Evolutionary conservation across 1,284 basidiomycete species (phyloP).

Genomic region (Gymnopus androsaceus): DNA sequence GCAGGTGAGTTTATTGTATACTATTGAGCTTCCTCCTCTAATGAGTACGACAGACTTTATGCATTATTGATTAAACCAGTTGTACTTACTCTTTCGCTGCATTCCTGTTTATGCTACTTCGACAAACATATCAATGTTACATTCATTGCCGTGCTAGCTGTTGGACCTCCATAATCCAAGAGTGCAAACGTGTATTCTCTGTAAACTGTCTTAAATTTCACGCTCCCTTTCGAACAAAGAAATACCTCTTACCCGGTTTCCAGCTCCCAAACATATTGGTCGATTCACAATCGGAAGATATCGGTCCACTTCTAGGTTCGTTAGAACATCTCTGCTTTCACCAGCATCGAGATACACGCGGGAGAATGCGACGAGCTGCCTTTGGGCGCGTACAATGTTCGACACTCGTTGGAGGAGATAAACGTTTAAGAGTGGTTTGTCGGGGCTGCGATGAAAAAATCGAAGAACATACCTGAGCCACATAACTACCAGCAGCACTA

Average conservation of each 20-base stretch:
- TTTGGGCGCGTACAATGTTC: slow-evolving; percentile 25
- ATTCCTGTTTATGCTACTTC: neutral
- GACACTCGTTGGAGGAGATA: slow-evolving; percentile 31
- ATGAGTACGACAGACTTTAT: no score
- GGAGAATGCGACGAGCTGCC: slow-evolving; percentile 31
- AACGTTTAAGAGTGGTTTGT: slow-evolving; percentile 19
- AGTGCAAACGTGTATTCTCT: slow-evolving; percentile 30
- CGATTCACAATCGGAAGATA: slow-evolving; percentile 29
- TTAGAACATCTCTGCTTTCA: slow-evolving; percentile 23
- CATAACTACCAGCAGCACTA: slow-evolving; percentile 25
- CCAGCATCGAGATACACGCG: slow-evolving; percentile 30
- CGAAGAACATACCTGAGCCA: slow-evolving; percentile 29
- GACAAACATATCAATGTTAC: slow-evolving; percentile 26
- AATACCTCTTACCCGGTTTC: slow-evolving; percentile 22
- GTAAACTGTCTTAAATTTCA: neutral
- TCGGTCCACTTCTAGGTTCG: slow-evolving; percentile 29
- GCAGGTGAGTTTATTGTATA: no score
- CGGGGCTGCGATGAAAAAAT: no score
- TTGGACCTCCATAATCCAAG: slow-evolving; percentile 25
- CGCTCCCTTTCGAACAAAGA: neutral
- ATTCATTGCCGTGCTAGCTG: slow-evolving; percentile 22
- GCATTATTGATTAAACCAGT: no score
- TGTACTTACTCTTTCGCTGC: no score
- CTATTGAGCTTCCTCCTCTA: no score
- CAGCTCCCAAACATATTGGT: slow-evolving; percentile 28